Evolutionary conservation across 805 yeast genomes (phyloP), one percentile per base, ranked within the genome.

Genomic region (Starmerella stellata): DNA sequence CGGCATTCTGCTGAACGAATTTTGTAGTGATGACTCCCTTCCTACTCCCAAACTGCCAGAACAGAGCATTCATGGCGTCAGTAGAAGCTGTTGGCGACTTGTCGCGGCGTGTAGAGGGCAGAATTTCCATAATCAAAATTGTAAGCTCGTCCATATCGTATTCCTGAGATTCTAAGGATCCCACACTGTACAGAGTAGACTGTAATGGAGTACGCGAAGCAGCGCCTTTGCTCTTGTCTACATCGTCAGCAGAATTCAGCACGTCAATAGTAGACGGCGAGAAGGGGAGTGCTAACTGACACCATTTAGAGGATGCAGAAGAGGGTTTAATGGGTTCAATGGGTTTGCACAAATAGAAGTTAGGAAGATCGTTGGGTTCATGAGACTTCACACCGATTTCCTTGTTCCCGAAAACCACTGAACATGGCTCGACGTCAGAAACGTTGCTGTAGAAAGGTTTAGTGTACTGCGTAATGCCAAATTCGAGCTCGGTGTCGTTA

Each of bases 391-490:
- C 55, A 1, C 57, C 59, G 44, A 74, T 72, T 45, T 68, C 70
- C 43, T 66, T 71, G 4, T 83, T 85, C 1, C 85, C 85, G 56
- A 72, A 75, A 1, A 69, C 56, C 39, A 76, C 68, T 0, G 87
- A 75, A 9, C 56, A 54, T 4, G 55, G 49, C 2, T 70, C 75
- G 5, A 68, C 58, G 47, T 80, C 85, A 1, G 55, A 49, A 0
- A 61, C 47, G 14, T 66, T 63, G 21, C 74, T 66, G 47, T 72
- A 85, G 46, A 58, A 72, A 0, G 95, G 93, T 44, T 70, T 77
- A 1, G 48, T 41, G 51, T 77, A 75, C 13, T 72, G 65, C 13
- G 70, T 56, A 13, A 43, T 36, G 14, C 53, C 53, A 23, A 78
- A 59, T 13, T 75, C 68, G 19, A 58, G 52, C 4, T 63, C 51